Base-by-base conservation (phyloP, 768 basidiomycete genomes). In the Mycena maculata region DNA sequence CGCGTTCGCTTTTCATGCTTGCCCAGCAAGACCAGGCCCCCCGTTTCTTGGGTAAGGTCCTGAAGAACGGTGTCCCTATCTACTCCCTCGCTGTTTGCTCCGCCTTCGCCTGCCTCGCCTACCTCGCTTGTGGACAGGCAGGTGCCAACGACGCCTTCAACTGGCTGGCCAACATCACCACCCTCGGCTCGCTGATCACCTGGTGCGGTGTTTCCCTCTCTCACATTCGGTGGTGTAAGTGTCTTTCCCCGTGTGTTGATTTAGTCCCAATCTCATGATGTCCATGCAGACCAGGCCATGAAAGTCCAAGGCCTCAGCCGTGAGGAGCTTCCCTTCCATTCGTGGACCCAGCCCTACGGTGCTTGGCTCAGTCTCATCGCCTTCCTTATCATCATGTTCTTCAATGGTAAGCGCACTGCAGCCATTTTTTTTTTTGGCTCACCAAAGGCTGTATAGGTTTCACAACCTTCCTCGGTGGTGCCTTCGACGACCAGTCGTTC, bases 21-120 rank as follows among this genome's bases (percentile, higher is more conserved):
- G 86, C 88, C 2, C 77, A 85, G 45, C 78, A 83, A 54, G 81
- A 81, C 2, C 82, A 87, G 65, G 87, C 87, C 0, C 88, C 88
- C 13, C 76, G 73, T 59, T 76, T 88, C 69, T 85, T 89, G 62
- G 65, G 77, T 30, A 73, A 78, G 65, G 83, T 82, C 6, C 15
- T 48, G 39, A 54, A 25, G 42, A 74, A 68, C 49, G 69, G 84
- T 74, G 75, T 85, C 4, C 84, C 84, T 18, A 76, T 79, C 66
- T 77, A 76, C 67, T 69, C 80, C 0, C 74, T 86, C 58, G 65
- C 75, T 60, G 69, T 82, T 64, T 81, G 79, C 54, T 53, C 79
- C 3, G 38, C 72, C 2, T 81, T 85, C 74, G 69, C 74, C n/a
- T 63, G 72, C 27, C 72, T 79, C 36, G 81, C 82, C 5, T 86